A percentile compares a stretch with the other conserved stretches of the same genome.
phyloP scores from a whole-genome alignment of 2,329 filamentous ascomycete genomes.

The Dichotomopilus funicola region DNA sequence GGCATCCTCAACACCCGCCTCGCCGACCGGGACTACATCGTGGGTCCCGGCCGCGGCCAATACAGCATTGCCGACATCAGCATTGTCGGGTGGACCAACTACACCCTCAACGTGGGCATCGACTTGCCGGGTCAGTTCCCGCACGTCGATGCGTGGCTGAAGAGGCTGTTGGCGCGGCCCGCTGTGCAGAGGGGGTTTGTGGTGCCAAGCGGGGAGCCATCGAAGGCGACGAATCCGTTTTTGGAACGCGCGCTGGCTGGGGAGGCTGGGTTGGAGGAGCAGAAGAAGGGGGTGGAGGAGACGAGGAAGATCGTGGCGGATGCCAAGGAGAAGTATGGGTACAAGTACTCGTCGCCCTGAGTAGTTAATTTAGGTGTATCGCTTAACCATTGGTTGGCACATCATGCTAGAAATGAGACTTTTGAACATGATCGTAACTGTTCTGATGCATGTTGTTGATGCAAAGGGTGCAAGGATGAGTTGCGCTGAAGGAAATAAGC shows the following conservation, averaged over 20 bases:
- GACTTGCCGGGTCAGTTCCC: constrained; percentile 58
- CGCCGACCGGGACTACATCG: constrained; percentile 42
- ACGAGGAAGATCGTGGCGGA: constrained; percentile 30
- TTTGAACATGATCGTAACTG: too few relatives aligned
- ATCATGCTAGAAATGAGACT: not conserved
- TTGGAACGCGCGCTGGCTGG: constrained; percentile 33
- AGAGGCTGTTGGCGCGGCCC: constrained; percentile 51
- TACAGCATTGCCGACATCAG: constrained; percentile 65
- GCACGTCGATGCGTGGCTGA: constrained; percentile 59
- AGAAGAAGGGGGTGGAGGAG: constrained; percentile 39
- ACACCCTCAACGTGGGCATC: constrained; percentile 41
- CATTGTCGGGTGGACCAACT: constrained; percentile 61
- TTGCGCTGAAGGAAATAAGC: constrained; percentile 3
- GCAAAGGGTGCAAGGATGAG: not conserved
- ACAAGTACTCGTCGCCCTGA: constrained; percentile 41
- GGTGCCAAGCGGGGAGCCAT: constrained; percentile 45
- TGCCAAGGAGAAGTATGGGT: constrained; percentile 41
- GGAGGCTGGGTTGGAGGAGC: constrained; percentile 29
- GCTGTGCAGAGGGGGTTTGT: constrained; percentile 58
- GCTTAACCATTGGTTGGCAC: too few relatives aligned
- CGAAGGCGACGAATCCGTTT: constrained; percentile 12
- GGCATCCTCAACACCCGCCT: constrained; percentile 64
- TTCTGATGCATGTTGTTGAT: too few relatives aligned
- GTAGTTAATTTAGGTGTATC: not conserved
- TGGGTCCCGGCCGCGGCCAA: constrained; percentile 47